A percentile compares a stretch with the other conserved stretches of the same genome.
Conservation (phyloP, 1,284 basidiomycete genomes). For the Marasmius sp. region DNA sequence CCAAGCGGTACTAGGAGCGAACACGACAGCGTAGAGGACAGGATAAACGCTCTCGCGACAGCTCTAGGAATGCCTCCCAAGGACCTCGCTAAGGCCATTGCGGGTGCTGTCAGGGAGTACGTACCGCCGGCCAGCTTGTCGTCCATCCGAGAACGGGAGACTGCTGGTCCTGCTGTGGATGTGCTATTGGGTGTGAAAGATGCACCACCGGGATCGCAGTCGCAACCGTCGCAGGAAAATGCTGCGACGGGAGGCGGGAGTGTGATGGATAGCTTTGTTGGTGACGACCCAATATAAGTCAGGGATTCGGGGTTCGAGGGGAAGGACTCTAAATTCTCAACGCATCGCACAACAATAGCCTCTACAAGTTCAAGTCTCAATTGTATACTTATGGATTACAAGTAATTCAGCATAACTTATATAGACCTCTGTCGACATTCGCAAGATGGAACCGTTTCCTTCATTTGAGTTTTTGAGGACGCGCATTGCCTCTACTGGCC, state of each 20-base stretch:
- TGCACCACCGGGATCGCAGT: constrained; percentile 8
- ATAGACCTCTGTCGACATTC: too few species aligned
- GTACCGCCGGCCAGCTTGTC: constrained; percentile 59
- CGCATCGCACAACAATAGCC: too few species aligned
- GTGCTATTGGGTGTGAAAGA: constrained; percentile 33
- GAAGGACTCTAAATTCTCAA: too few species aligned
- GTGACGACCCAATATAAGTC: constrained; percentile 44
- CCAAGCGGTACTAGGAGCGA: constrained; percentile 6
- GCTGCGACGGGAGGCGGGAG: constrained; percentile 28
- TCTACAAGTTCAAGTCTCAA: too few species aligned
- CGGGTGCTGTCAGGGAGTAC: constrained; percentile 51
- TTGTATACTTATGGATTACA: too few species aligned
- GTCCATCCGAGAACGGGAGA: constrained; percentile 48
- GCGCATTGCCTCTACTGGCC: too few species aligned
- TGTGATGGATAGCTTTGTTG: constrained; percentile 44
- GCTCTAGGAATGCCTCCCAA: constrained; percentile 60
- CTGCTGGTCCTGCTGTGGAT: constrained; percentile 38
- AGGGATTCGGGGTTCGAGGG: too few species aligned
- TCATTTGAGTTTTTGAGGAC: too few species aligned
- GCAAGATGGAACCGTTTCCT: too few species aligned
- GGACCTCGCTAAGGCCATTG: constrained; percentile 63
- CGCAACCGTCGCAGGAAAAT: constrained; percentile 11
- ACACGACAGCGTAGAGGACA: constrained; percentile 46
- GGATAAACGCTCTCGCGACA: constrained; percentile 57
- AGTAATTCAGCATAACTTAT: too few species aligned